Base-by-base conservation (phyloP, 2,329 filamentous ascomycete genomes). In the Penicillium decumbens region DNA sequence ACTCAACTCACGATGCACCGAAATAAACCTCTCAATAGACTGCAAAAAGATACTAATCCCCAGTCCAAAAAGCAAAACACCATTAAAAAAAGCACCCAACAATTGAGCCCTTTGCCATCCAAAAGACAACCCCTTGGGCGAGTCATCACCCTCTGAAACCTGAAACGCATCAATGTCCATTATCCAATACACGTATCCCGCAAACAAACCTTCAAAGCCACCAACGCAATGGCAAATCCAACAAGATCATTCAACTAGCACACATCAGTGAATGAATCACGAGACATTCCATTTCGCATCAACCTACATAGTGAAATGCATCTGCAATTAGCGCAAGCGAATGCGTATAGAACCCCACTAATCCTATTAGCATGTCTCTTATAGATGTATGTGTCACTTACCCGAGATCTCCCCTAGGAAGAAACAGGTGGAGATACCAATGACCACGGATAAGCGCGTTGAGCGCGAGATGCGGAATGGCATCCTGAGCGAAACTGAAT, bases 11-110 rank as follows among this genome's bases (percentile, higher is more conserved):
- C 66, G 53, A 13, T 66, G 58, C 30, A 67, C 35, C 3, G 58
- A 50, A n/a, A 67, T 57, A 38, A 68, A 68, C 30, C 86, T 75
- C 67, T 90, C 85, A 43, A 90, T 77, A 0, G 86, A 83, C 62
- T 90, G 87, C 2, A 90, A 71, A 29, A 86, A 78, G 43, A 90
- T 87, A 65, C 84, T 88, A 30, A 89, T 68, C 1, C 85, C 85
- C 2, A 91, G 72, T 0, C 84, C 86, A 13, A 89, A 68, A 1
- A 91, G 76, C 50, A 91, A 87, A 1, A 84, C 82, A 12, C 87
- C 87, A 60, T 91, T 91, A 76, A 90, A 91, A 67, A 91, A 91
- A 20, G 85, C 85, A 4, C 87, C 87, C 0, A 91, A 74, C 1
- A 89, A 67, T n/a, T 81, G 79, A 13, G 86, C 85, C 28, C 87